Conservation (phyloP, 768 basidiomycete genomes). For the Boletus tylopilopsis region DNA sequence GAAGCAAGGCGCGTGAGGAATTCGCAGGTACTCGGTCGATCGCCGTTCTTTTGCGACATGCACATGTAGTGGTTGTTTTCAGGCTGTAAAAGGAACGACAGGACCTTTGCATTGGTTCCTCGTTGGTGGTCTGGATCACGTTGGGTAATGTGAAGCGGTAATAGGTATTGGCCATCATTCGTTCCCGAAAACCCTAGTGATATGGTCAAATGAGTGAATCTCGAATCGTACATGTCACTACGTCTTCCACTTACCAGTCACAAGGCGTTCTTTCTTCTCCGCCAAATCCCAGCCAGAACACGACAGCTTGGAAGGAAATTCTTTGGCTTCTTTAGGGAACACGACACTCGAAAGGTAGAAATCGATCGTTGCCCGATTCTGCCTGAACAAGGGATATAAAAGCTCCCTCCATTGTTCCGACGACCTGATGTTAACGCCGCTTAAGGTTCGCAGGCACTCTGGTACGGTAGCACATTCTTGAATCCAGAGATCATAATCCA, state of each 20-base stretch:
- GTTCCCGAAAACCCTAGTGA: slow-evolving; percentile 38
- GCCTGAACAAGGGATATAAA: slow-evolving; percentile 25
- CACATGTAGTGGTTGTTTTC: slow-evolving; percentile 19
- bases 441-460: slow-evolving; percentile 7
- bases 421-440: slow-evolving; percentile 29
- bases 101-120: slow-evolving; percentile 44
- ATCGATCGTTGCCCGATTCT: slow-evolving; percentile 30
- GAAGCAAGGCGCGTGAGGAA: slow-evolving; percentile 31
- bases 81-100: slow-evolving; percentile 29
- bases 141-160: slow-evolving; percentile 34
- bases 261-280: slow-evolving; percentile 10
- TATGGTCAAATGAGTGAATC: background rate
- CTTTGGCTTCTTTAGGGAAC: slow-evolving; percentile 37
- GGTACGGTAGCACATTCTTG: slow-evolving; percentile 17
- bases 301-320: slow-evolving; percentile 32
- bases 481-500: slow-evolving; percentile 34
- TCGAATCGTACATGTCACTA: background rate
- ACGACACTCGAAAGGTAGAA: slow-evolving; percentile 35
- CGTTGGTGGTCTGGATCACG: slow-evolving; percentile 25
- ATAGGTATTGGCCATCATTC: slow-evolving; percentile 37
- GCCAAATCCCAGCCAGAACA: slow-evolving; percentile 39
- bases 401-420: slow-evolving; percentile 17
- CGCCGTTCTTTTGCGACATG: slow-evolving; percentile 5
- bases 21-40: slow-evolving; percentile 10
- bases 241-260: slow-evolving; percentile 12